Base-by-base conservation (phyloP, 2,329 filamentous ascomycete species). In the Phyllosticta capitalensis region DNA sequence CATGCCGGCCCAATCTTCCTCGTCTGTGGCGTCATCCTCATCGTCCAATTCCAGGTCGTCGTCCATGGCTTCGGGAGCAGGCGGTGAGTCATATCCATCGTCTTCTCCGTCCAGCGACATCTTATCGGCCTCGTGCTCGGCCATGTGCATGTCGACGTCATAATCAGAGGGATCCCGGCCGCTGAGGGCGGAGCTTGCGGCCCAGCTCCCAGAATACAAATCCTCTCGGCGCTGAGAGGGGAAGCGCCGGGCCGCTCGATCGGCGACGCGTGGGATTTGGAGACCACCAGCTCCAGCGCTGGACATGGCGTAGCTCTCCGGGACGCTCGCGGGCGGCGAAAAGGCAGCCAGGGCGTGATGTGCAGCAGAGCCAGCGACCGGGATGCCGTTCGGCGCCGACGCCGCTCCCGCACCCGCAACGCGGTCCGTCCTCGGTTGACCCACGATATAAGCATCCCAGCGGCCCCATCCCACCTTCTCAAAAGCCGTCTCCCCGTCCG, bases 391-490 rank as follows among this genome's bases (percentile, higher is more conserved):
- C 1, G 49, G 49, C 10, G 48, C 21, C n/a, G 24, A 24, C 17
- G 54, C 55, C 38, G 38, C 38, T 45, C 38, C 38, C 20, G 49
- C 49, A 65, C 63, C n/a, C 22, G 58, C 48, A 38, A 51, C 56
- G 24, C 61, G 38, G 19, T 77, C 71, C 63, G 79, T 77, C 63
- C 76, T 67, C 51, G 81, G 76, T 63, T 89, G 83, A 58, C 86
- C 89, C 67, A 84, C 84, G 71, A 84, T 81, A 70, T 85, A 85
- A 63, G 92, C 94, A 73, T 95, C 89, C 92, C 92, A 99, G 65
- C 91, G 85, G 61, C 94, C 94, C 92, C 92, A 97, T 69, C 92
- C 92, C 61, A 96, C 90, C 79, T 97, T 97, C 73, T 95, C 89
- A 70, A 95, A 61, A 9, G 50, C 52, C 24, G 57, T 21, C 14